phyloP scores from a whole-genome alignment of 2,329 filamentous ascomycete species.

The Teratosphaeria epicoccoides region DNA sequence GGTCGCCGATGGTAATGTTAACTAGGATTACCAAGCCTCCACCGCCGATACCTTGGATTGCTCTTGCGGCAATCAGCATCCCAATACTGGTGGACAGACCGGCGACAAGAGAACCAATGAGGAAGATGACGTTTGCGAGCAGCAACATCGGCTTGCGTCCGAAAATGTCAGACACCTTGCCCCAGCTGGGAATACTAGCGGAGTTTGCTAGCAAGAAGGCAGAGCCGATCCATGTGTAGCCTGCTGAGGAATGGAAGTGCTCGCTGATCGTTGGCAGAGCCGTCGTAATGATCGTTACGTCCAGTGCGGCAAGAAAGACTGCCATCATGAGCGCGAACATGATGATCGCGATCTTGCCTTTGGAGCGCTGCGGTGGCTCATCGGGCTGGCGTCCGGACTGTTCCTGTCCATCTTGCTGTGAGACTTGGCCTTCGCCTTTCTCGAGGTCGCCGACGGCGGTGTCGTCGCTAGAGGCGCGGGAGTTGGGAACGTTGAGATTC shows the following conservation, averaged over 20 bases:
- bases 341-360: slow-evolving; percentile 36
- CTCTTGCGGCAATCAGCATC: slow-evolving; percentile 52
- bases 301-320: slow-evolving; percentile 49
- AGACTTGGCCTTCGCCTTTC: slow-evolving; percentile 4
- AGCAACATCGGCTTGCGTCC: slow-evolving; percentile 54
- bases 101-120: slow-evolving; percentile 51
- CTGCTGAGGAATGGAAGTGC: slow-evolving; percentile 40
- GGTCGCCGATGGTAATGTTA: slow-evolving; percentile 53
- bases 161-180: slow-evolving; percentile 57
- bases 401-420: neutral
- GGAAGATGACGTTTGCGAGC: slow-evolving; percentile 50
- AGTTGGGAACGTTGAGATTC: neutral
- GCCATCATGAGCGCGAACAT: slow-evolving; percentile 43
- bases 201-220: slow-evolving; percentile 41
- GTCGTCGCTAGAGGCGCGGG: neutral
- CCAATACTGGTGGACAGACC: slow-evolving; percentile 47
- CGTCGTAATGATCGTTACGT: slow-evolving; percentile 54
- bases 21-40: slow-evolving; percentile 54
- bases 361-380: slow-evolving; percentile 16
- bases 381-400: slow-evolving; percentile 5
- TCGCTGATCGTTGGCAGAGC: slow-evolving; percentile 50
- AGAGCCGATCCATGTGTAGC: slow-evolving; percentile 45
- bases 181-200: slow-evolving; percentile 47
- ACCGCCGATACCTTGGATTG: slow-evolving; percentile 53
- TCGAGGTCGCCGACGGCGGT: slow-evolving; percentile 6